Evolutionary conservation across 2,329 filamentous ascomycete genomes (phyloP), one percentile per base, ranked within the genome.

Genomic region (Colletotrichum aenigma): DNA sequence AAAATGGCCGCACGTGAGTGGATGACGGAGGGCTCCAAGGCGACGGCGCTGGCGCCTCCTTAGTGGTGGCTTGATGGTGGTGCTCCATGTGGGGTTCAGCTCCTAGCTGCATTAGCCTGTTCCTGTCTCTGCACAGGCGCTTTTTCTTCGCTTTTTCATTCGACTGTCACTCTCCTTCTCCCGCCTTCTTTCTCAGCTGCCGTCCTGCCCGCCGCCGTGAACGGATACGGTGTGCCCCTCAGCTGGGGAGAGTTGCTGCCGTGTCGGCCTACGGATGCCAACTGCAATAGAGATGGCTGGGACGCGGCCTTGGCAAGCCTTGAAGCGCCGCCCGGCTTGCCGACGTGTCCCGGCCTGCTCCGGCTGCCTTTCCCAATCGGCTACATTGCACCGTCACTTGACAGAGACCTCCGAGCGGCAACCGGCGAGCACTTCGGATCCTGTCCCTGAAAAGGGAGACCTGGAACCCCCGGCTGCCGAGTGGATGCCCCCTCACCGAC

Each of bases 1-100:
- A 36, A 64, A 60, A 56, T 21, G 28, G 15, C 56, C 64, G 52
- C 69, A 75, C 73, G 64, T 68, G 62, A 69, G 56, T 75, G 69
- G 70, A 73, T 68, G 64, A 65, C 28, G 24, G 43, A 52, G 64
- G 69, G 38, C 56, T 32, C 55, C 62, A 71, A 62, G n/a, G 28
- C 52, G 68, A 55, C 62, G 68, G 61, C 52, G 61, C 64, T 73
- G 56, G n/a, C 72, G 24, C 61, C 52, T 56, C 32, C 62, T 34
- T 26, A 28, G 34, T 21, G 28, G 48, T 66, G 69, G 48, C 43
- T 52, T 74, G 26, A 36, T 36, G 60, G 13, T 36, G 28, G 18
- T 36, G n/a, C 4, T 38, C 8, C 21, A 34, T 13, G 61, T 12
- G 16, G 32, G 32, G 32, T 34, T 64, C 34, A 26, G 34, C 32